A percentile compares a stretch with the other conserved stretches of the same genome.
Evolutionary conservation across 1,139 yeast species (phyloP).

Genomic region (Zygoascus hellenicus): DNA sequence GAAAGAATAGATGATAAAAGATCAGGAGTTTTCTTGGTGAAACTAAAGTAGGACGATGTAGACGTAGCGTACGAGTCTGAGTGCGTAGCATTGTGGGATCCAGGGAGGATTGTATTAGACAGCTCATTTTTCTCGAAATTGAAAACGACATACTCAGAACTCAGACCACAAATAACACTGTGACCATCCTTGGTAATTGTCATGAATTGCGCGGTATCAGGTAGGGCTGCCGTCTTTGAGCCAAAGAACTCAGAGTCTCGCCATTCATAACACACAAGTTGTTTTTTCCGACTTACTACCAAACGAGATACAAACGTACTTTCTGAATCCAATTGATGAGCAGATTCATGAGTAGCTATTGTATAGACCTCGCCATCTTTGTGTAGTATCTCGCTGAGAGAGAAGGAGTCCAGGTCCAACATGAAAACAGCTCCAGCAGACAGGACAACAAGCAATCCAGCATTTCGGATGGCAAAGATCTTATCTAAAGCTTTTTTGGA

Average conservation of each 20-base stretch:
- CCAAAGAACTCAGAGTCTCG: constrained; percentile 30
- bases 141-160: constrained; percentile 19
- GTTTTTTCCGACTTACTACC: constrained; percentile 34
- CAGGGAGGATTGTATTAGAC: constrained; percentile 10
- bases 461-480: constrained; percentile 33
- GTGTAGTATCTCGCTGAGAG: constrained; percentile 31
- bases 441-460: constrained; percentile 34
- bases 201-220: constrained; percentile 31
- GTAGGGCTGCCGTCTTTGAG: constrained; percentile 31
- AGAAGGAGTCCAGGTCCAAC: constrained; percentile 32
- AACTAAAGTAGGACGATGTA: constrained; percentile 14
- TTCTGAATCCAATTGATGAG: constrained; percentile 14
- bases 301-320: constrained; percentile 30
- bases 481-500: constrained; percentile 27
- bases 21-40: constrained; percentile 20
- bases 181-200: constrained; percentile 25
- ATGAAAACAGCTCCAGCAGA: constrained; percentile 33
- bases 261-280: constrained; percentile 37
- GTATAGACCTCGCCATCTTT: constrained; percentile 35
- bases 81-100: constrained; percentile 7
- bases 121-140: constrained; percentile 9
- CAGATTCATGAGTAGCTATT: constrained; percentile 29
- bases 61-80: constrained; percentile 12
- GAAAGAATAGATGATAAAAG: constrained; percentile 18
- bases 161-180: constrained; percentile 32